Percentiles rank a stretch among this genome's conserved stretches.
phyloP scores from a whole-genome alignment of 2,329 filamentous ascomycete species.

The Cladosporium sp. region DNA sequence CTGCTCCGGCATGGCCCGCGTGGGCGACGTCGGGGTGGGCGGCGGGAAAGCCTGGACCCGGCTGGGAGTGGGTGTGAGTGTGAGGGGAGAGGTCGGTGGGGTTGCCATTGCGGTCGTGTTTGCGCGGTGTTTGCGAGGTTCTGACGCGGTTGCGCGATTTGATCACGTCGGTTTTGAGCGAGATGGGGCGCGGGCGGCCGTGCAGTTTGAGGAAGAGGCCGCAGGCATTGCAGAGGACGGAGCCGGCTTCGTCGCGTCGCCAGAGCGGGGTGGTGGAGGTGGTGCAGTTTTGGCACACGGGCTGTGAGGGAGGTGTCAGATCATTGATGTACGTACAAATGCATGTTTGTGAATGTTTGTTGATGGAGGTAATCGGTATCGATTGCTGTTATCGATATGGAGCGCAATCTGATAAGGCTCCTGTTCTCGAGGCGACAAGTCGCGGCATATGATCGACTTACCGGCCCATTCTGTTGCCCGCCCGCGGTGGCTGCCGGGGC shows the following conservation, averaged over 20 bases:
- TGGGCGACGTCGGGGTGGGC: conserved; percentile 16
- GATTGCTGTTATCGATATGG: conserved; percentile 22
- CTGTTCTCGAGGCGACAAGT: neutral
- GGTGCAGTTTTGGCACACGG: conserved; percentile 92
- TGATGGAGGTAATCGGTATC: conserved; percentile 4
- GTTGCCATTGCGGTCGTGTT: conserved; percentile 61
- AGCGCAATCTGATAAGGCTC: conserved; percentile 2
- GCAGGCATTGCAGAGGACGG: conserved; percentile 97
- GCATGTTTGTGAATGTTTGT: too few species aligned
- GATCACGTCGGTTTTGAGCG: conserved; percentile 97
- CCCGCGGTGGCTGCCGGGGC: conserved; percentile 63
- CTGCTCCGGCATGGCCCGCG: conserved; percentile 9
- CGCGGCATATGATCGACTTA: conserved; percentile 39
- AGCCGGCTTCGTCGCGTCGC: conserved; percentile 93
- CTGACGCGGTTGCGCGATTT: conserved; percentile 99
- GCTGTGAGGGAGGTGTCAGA: conserved; percentile 62
- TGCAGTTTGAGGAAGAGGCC: conserved; percentile 97
- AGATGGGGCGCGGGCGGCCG: conserved; percentile 87
- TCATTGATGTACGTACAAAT: too few species aligned
- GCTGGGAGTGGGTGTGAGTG: conserved; percentile 11
- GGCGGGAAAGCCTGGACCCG: conserved; percentile 13
- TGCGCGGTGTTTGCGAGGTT: conserved; percentile 65
- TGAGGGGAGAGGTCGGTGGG: conserved; percentile 45
- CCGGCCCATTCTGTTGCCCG: conserved; percentile 57
- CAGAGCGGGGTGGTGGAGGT: conserved; percentile 95